phyloP scores from a whole-genome alignment of 176 grass and related monocot species.

The Phragmites australis region DNA sequence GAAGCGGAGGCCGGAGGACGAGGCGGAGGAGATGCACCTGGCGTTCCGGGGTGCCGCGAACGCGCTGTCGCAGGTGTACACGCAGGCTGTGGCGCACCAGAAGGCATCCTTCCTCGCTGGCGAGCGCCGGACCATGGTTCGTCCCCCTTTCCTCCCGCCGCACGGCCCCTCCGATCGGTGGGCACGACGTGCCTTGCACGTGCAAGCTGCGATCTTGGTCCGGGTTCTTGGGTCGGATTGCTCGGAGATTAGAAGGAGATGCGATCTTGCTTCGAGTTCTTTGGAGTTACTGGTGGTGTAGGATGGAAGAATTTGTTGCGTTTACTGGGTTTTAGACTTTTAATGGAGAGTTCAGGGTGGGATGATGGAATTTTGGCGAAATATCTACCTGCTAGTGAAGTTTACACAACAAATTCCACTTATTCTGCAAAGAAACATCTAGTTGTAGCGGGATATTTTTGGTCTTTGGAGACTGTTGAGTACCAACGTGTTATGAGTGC shows the following conservation, averaged over 20 bases:
- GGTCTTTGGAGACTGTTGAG: background rate
- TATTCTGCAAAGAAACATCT: background rate
- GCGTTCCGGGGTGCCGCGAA: constrained; percentile 61
- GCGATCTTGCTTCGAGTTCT: background rate
- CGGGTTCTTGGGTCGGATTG: constrained; percentile 11
- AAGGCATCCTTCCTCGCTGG: constrained; percentile 49
- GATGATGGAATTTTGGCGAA: constrained; percentile 16
- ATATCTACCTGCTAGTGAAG: constrained; percentile 13
- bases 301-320: background rate
- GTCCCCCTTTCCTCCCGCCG: background rate
- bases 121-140: constrained; percentile 47
- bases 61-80: constrained; percentile 68
- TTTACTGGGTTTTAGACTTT: constrained; percentile 17
- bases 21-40: constrained; percentile 56
- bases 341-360: constrained; percentile 11
- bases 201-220: constrained; percentile 16
- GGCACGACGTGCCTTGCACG: background rate
- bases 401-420: background rate
- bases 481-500: background rate
- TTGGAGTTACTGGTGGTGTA: background rate
- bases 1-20: constrained; percentile 47
- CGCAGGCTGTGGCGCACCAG: constrained; percentile 48
- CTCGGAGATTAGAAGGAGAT: background rate
- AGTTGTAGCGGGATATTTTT: background rate
- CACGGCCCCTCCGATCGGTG: background rate